phyloP scores from a whole-genome alignment of 2,329 filamentous ascomycete species.

The Parastagonospora avenae region DNA sequence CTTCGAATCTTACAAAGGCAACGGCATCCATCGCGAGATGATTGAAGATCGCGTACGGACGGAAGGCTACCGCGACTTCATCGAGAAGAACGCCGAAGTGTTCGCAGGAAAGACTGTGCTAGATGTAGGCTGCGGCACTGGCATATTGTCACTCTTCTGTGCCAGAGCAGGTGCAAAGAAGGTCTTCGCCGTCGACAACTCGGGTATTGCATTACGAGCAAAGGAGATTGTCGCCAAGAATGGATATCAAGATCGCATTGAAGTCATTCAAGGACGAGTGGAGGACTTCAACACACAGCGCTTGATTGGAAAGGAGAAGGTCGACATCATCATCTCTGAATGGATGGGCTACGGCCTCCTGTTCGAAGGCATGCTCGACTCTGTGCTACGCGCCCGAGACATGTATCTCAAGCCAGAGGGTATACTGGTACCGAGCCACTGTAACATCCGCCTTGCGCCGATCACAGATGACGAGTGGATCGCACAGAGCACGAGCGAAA shows the following conservation, averaged over 20 bases:
- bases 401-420: conserved; percentile 80
- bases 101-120: conserved; percentile 87
- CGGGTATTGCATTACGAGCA: conserved; percentile 85
- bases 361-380: conserved; percentile 96
- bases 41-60: conserved; percentile 88
- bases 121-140: conserved; percentile 83
- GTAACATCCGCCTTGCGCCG: conserved; percentile 81
- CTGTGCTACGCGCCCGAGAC: conserved; percentile 86
- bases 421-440: conserved; percentile 84
- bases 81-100: conserved; percentile 86
- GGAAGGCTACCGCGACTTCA: conserved; percentile 91
- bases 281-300: conserved; percentile 79
- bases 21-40: conserved; percentile 95
- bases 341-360: conserved; percentile 97
- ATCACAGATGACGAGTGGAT: conserved; percentile 78
- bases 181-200: conserved; percentile 92
- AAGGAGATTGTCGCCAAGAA: conserved; percentile 85
- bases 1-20: conserved; percentile 65
- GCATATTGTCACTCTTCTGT: conserved; percentile 93
- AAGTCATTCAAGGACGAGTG: conserved; percentile 81
- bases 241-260: conserved; percentile 73
- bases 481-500: conserved; percentile 68
- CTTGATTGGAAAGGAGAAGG: conserved; percentile 56
- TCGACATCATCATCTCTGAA: conserved; percentile 94
- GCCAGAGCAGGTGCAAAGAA: conserved; percentile 84